Evolutionary conservation across 208 protist species (phyloP), one percentile per base, ranked within the genome.

Genomic region (Balamuthia mandrillaris): DNA sequence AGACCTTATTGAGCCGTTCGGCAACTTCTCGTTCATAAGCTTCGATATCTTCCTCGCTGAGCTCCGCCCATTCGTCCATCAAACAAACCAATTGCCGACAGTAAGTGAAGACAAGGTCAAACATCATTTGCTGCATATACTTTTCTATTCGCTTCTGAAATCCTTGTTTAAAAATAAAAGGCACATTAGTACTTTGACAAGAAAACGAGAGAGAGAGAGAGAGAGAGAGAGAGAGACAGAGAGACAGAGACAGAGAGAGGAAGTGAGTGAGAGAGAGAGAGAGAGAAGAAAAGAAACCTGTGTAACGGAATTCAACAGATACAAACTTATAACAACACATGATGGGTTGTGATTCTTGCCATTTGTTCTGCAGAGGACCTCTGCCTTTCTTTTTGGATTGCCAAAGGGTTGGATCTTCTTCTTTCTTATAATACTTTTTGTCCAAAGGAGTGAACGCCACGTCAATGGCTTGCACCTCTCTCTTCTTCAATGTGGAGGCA

Each of bases 381-480:
- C 93, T 78, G 27, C 77, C 87, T 9, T 89, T 84, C 65, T 93
- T 91, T 18, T 84, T 68, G n/a, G 90, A 92, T 18, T 63, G 47
- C 24, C 86, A 88, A 27, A 84, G 52, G 10, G 65, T 90, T 12
- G 75, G 88, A 63, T 95, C 92, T 56, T 93, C 88, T 44, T 88
- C 68, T 29, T 86, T 84, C 16, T 84, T 85, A 68, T 93, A 93
- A 33, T 91, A 81, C 47, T 88, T 88, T 21, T 14, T 24, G 29
- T 88, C 49, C 0, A 91, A 21, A 3, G 51, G 70, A 37, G 90
- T 77, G 41, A 81, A 86, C n/a, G n/a, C n/a, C 58, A 94, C 93
- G 87, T 95, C 92, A 65, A 94, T 91, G 24, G 78, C 49, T 16
- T 90, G 89, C 12, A 95, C 41, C 12, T 89, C 83, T 42, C 92